These are phyloP conservation scores for Penicillium silybi DNA, from an alignment of 495 filamentous ascomycete genomes.

Conservation along the genomic window DNA sequence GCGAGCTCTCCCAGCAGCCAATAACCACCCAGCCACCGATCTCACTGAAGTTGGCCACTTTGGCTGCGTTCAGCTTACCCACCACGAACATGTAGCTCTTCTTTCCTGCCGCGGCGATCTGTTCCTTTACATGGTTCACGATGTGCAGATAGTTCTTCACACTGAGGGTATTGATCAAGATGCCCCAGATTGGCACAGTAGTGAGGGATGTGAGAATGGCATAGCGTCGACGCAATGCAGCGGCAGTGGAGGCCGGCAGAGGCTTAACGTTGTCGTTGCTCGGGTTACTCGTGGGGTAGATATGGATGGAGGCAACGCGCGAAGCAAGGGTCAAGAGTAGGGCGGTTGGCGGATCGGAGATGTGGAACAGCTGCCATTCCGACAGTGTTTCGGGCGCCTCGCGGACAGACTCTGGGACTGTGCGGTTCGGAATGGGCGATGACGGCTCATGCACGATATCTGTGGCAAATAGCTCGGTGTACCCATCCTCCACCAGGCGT, in stretches of 20 bases:
- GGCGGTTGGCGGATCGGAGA: slow-evolving; percentile 77
- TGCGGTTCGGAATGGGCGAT: slow-evolving; percentile 81
- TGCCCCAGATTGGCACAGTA: slow-evolving; percentile 81
- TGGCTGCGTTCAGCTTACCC: slow-evolving; percentile 91
- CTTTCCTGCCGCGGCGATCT: slow-evolving; percentile 74
- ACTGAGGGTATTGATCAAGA: slow-evolving; percentile 90
- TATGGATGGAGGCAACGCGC: slow-evolving; percentile 71
- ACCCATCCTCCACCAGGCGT: slow-evolving; percentile 56
- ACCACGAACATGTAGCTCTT: slow-evolving; percentile 96
- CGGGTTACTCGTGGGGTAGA: slow-evolving; percentile 59
- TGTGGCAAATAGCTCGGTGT: slow-evolving; percentile 64
- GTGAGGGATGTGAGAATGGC: slow-evolving; percentile 76
- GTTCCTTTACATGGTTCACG: slow-evolving; percentile 62
- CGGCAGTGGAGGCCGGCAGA: slow-evolving; percentile 46
- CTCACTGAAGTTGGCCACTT: slow-evolving; percentile 94
- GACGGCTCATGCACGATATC: slow-evolving; percentile 73
- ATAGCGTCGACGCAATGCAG: slow-evolving; percentile 77
- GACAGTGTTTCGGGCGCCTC: slow-evolving; percentile 50
- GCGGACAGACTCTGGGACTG: slow-evolving; percentile 50
- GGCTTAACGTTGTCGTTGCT: slow-evolving; percentile 34
- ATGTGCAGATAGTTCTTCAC: slow-evolving; percentile 86
- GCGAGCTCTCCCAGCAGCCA: slow-evolving; percentile 94
- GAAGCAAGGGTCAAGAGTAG: slow-evolving; percentile 85
- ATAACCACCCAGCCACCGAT: slow-evolving; percentile 96
- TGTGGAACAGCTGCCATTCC: slow-evolving; percentile 82